Evolutionary conservation across 116 monocot genomes (phyloP), one percentile per base, ranked within the genome.

Genomic region (Cymodocea nodosa): DNA sequence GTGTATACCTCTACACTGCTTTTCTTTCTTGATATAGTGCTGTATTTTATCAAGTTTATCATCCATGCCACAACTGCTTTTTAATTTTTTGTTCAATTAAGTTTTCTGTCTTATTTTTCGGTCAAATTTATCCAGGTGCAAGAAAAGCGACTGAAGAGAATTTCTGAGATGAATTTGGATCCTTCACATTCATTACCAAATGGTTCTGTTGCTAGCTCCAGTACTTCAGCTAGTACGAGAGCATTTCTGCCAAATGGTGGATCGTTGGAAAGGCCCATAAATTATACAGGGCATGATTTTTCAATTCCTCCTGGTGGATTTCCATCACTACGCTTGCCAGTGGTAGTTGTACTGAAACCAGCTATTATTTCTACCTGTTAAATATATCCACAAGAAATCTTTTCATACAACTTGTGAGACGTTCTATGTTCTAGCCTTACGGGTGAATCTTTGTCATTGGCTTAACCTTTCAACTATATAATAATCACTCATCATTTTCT

Each of bases 101-200:
- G 15, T 37, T 13, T 15, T 18, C 5, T 18, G 19, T 39, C 34
- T 35, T 22, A 13, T 18, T 34, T 52, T 52, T 16, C 8, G 14
- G n/a, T 66, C 9, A 34, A 13, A 30, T 52, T 66, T 44, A 15
- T 71, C 23, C 72, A 93, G 92, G 88, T 93, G 59, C 85, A 81
- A 83, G 92, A 93, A 71, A 93, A 85, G 76, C 88, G 88, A 71
- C 68, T 93, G 37, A 88, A 85, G 72, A 81, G 61, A 73, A 63
- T 93, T 60, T 78, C 83, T 57, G 83, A 85, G 51, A 79, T 88
- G 85, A 93, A 85, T 72, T 55, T 88, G 49, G 77, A 82, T 63
- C 56, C 79, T 72, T 77, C 73, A 15, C 66, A 74, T 44, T n/a
- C 63, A 75, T 50, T 58, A 70, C 76, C 60, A 67, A 83, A 78